Percentiles rank a stretch among this genome's conserved stretches.
These are phyloP conservation scores for Roridomyces roridus DNA, from an alignment of 768 basidiomycete genomes.

Conservation along the genomic window DNA sequence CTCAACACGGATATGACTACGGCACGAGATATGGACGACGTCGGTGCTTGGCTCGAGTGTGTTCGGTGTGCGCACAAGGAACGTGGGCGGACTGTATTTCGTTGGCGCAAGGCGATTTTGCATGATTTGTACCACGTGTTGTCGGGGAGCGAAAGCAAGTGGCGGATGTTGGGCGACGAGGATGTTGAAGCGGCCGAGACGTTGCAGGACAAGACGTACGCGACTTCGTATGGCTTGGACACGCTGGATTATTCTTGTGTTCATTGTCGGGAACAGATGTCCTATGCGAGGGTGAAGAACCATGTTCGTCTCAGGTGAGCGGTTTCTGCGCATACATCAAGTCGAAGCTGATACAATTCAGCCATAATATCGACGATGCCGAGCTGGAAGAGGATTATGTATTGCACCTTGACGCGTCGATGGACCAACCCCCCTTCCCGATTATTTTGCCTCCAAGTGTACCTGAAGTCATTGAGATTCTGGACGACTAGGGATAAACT, in stretches of 20 bases:
- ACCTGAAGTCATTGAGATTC: conserved; percentile 17
- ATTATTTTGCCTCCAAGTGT: conserved; percentile 24
- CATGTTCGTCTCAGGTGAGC: conserved; percentile 25
- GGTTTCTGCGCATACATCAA: neutral
- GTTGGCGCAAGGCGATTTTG: conserved; percentile 31
- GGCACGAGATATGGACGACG: conserved; percentile 26
- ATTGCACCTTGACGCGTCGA: conserved; percentile 27
- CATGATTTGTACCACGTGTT: conserved; percentile 30
- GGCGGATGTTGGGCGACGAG: conserved; percentile 20
- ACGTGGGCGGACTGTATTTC: conserved; percentile 26
- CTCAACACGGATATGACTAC: conserved; percentile 22
- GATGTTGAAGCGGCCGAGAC: conserved; percentile 25
- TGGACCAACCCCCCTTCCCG: conserved; percentile 29
- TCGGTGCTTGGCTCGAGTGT: conserved; percentile 29
- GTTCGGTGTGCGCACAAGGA: conserved; percentile 23
- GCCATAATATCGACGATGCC: conserved; percentile 23
- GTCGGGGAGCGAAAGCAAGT: conserved; percentile 13
- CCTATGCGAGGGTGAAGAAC: conserved; percentile 13
- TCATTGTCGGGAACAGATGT: conserved; percentile 20
- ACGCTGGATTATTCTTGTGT: conserved; percentile 18
- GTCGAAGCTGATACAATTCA: neutral
- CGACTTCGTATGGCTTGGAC: neutral
- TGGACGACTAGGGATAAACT: neutral
- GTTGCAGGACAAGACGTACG: conserved; percentile 15
- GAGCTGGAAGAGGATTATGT: conserved; percentile 24